These are phyloP conservation scores for Pseudogymnoascus verrucosus DNA, from an alignment of 2,329 filamentous ascomycete species.

Conservation along the genomic window DNA sequence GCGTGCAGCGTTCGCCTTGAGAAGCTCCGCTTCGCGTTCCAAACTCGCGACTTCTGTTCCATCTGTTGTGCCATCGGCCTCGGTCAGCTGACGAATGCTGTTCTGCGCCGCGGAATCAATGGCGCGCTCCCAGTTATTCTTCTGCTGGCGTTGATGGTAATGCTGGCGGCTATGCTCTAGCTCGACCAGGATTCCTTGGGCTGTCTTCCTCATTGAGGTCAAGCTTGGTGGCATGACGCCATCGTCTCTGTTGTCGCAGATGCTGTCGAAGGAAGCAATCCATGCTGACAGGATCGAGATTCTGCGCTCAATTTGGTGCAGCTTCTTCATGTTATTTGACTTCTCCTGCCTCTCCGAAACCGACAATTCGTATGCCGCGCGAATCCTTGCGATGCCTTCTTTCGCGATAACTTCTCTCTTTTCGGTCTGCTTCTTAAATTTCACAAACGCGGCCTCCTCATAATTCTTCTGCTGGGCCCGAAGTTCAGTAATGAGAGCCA, in stretches of 20 bases:
- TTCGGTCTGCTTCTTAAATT: constrained; percentile 84
- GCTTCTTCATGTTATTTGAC: constrained; percentile 68
- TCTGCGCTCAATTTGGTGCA: constrained; percentile 74
- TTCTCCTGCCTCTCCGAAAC: constrained; percentile 70
- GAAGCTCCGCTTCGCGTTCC: constrained; percentile 72
- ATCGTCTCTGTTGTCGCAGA: constrained; percentile 64
- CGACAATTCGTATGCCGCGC: constrained; percentile 76
- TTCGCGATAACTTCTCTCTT: constrained; percentile 69
- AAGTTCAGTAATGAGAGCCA: constrained; percentile 92
- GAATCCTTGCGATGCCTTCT: constrained; percentile 73
- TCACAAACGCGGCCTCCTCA: constrained; percentile 71
- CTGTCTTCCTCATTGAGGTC: constrained; percentile 73
- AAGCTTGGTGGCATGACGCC: constrained; percentile 59
- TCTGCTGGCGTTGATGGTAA: constrained; percentile 74
- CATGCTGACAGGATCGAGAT: constrained; percentile 83
- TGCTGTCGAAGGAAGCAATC: constrained; percentile 82
- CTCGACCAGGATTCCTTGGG: constrained; percentile 80
- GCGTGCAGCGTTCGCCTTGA: constrained; percentile 74
- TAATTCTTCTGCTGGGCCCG: constrained; percentile 87
- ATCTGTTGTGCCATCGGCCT: constrained; percentile 58
- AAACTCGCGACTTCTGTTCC: constrained; percentile 63
- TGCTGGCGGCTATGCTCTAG: constrained; percentile 86
- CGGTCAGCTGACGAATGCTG: constrained; percentile 68
- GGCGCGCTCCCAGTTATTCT: constrained; percentile 76
- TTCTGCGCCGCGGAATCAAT: constrained; percentile 84